Evolutionary conservation across 2,329 filamentous ascomycete genomes (phyloP).

Genomic region (Calonectria naviculata): DNA sequence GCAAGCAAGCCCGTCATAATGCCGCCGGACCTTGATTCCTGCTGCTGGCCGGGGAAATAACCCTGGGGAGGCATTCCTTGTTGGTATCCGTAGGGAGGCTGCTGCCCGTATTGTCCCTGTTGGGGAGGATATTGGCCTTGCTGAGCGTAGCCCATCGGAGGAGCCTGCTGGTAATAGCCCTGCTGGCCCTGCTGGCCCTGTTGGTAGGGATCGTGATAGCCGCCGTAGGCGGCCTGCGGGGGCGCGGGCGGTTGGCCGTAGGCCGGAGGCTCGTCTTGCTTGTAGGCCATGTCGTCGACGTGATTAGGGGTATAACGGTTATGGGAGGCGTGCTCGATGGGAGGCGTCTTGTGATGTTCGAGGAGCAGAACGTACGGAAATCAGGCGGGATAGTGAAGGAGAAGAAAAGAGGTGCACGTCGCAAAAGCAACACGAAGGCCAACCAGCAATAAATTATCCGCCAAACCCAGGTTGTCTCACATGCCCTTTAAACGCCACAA

Average conservation of each 20-base stretch:
- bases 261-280: slow-evolving; percentile 62
- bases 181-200: slow-evolving; percentile 40
- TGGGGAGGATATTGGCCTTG: slow-evolving; percentile 49
- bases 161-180: slow-evolving; percentile 42
- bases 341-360: neutral
- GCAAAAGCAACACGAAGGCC: slow-evolving; percentile 5
- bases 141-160: slow-evolving; percentile 48
- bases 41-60: slow-evolving; percentile 28
- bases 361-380: neutral
- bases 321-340: slow-evolving; percentile 5
- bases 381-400: slow-evolving; percentile 12
- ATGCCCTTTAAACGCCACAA: slow-evolving; percentile 40
- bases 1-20: slow-evolving; percentile 60
- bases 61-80: neutral
- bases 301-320: neutral
- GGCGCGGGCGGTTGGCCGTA: slow-evolving; percentile 53
- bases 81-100: slow-evolving; percentile 42
- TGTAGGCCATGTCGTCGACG: slow-evolving; percentile 43
- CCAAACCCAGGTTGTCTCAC: slow-evolving; percentile 39
- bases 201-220: slow-evolving; percentile 50
- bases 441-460: slow-evolving; percentile 26
- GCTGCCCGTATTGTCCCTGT: slow-evolving; percentile 49
- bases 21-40: slow-evolving; percentile 47
- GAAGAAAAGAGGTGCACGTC: slow-evolving; percentile 7
- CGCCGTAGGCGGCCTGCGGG: slow-evolving; percentile 58